phyloP scores from a whole-genome alignment of 495 filamentous ascomycete species.

The Penicillium ochrochloron region DNA sequence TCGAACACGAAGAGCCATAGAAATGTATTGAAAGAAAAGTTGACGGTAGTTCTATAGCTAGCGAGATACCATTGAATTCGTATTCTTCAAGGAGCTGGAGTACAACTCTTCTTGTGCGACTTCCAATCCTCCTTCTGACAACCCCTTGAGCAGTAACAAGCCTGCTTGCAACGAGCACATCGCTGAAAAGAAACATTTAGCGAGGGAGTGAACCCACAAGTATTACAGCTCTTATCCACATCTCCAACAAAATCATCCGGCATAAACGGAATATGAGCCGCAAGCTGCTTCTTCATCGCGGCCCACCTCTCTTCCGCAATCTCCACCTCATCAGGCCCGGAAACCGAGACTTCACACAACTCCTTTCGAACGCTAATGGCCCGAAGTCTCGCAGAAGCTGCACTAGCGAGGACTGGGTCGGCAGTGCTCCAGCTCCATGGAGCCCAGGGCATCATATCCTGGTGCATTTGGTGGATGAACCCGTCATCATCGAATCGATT shows the following conservation, averaged over 20 bases:
- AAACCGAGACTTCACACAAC: background rate
- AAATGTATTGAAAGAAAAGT: background rate
- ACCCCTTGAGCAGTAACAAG: slow-evolving; percentile 18
- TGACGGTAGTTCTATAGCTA: background rate
- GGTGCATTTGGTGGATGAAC: background rate
- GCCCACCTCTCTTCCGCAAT: background rate
- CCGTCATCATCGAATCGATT: background rate
- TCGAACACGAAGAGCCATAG: background rate
- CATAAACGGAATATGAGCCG: background rate
- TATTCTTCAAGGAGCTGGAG: background rate
- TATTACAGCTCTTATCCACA: slow-evolving; percentile 10
- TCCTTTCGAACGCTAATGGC: background rate
- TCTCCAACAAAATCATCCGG: slow-evolving; percentile 13
- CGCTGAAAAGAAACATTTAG: slow-evolving; percentile 10
- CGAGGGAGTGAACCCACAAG: slow-evolving; percentile 19
- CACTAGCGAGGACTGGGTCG: background rate
- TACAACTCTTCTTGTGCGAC: slow-evolving; percentile 10
- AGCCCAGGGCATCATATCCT: background rate
- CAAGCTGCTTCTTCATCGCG: background rate
- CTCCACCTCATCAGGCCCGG: background rate
- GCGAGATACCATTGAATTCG: background rate
- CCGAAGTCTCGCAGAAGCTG: background rate
- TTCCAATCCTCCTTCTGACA: slow-evolving; percentile 16
- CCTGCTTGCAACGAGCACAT: slow-evolving; percentile 11
- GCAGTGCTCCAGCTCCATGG: slow-evolving; percentile 2